Evolutionary conservation across 306 rosid genomes (phyloP).

Genomic region (Lathyrus tuberosus): DNA sequence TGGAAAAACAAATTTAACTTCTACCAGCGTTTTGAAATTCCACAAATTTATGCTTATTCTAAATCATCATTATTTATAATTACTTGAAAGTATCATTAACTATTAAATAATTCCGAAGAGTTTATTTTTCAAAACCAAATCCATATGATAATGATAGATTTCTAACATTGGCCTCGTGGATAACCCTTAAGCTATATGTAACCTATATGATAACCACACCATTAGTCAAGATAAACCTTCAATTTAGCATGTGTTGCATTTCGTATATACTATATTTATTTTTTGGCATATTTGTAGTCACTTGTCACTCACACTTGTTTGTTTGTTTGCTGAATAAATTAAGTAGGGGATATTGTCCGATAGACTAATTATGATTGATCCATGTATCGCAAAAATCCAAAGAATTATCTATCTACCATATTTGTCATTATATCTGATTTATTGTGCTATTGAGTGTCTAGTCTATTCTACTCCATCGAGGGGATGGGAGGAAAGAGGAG

Average conservation of each 20-base stretch:
- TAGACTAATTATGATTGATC: background rate
- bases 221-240: background rate
- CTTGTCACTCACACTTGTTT: background rate
- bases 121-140: no score
- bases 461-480: no score
- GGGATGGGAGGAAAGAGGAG: no score
- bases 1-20: background rate
- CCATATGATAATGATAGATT: no score
- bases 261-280: background rate
- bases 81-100: background rate
- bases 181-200: no score
- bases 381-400: background rate
- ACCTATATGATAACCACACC: no score
- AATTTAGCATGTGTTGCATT: background rate
- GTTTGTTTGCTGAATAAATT: slow-evolving; percentile 12
- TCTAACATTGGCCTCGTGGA: no score
- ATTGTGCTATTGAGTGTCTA: no score
- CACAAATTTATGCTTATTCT: background rate
- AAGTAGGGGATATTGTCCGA: background rate
- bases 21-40: background rate
- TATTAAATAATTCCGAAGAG: no score
- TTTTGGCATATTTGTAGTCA: background rate
- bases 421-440: background rate
- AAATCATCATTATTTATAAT: background rate
- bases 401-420: background rate